Conservation (phyloP, 1,284 basidiomycete species). For the Athelia sp. region DNA sequence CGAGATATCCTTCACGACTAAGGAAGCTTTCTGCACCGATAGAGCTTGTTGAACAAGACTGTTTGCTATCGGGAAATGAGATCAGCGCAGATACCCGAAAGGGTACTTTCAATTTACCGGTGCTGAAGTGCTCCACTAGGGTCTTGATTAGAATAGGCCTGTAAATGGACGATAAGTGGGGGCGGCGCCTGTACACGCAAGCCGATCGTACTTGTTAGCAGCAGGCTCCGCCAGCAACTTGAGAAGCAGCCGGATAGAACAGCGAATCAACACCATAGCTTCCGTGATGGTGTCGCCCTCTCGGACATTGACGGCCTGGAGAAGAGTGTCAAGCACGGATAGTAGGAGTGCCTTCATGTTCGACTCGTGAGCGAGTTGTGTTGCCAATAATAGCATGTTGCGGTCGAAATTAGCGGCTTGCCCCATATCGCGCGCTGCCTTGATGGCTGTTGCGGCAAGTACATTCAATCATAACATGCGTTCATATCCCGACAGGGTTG, state of each 20-base stretch:
- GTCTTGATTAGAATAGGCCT: constrained; percentile 54
- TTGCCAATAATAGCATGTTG: constrained; percentile 76
- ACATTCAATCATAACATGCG: constrained; percentile 11
- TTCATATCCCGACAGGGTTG: constrained; percentile 10
- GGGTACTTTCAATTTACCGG: constrained; percentile 36
- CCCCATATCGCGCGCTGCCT: constrained; percentile 62
- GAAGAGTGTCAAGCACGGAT: constrained; percentile 61
- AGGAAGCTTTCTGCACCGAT: constrained; percentile 45
- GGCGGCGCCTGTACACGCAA: not conserved
- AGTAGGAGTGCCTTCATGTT: constrained; percentile 69
- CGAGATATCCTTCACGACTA: constrained; percentile 70
- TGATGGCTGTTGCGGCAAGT: constrained; percentile 59
- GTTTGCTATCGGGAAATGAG: constrained; percentile 39
- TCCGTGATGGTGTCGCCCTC: constrained; percentile 57
- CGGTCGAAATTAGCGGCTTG: constrained; percentile 73
- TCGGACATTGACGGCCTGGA: constrained; percentile 55
- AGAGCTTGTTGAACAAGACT: constrained; percentile 48
- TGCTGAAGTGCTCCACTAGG: constrained; percentile 61
- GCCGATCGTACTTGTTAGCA: constrained; percentile 44
- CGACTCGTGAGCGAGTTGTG: constrained; percentile 71
- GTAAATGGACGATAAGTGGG: constrained; percentile 16
- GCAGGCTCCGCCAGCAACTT: constrained; percentile 62
- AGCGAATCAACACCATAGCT: constrained; percentile 70
- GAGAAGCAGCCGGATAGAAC: constrained; percentile 69
- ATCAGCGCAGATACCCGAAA: not conserved